Evolutionary conservation across 2,329 filamentous ascomycete genomes (phyloP).

Genomic region (Fusarium brevicatenulatum): DNA sequence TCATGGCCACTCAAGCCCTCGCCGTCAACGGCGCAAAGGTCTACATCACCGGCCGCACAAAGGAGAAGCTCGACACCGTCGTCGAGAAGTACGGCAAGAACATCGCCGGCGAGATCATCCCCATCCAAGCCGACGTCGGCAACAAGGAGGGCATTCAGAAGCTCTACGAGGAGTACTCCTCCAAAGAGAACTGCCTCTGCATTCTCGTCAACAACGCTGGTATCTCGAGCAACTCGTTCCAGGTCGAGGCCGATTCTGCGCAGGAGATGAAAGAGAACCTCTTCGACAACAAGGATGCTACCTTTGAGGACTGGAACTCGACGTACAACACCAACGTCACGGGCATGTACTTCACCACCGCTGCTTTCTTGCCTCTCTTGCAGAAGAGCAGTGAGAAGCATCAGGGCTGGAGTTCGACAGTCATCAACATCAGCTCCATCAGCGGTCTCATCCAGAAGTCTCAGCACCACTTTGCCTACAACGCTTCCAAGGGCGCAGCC

Average conservation of each 20-base stretch:
- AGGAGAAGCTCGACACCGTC: slow-evolving; percentile 69
- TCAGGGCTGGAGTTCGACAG: slow-evolving; percentile 63
- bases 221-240: slow-evolving; percentile 65
- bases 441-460: slow-evolving; percentile 71
- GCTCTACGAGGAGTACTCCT: slow-evolving; percentile 66
- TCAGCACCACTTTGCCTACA: slow-evolving; percentile 74
- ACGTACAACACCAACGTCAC: slow-evolving; percentile 82
- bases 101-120: slow-evolving; percentile 65
- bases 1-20: slow-evolving; percentile 75
- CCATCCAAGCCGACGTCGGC: slow-evolving; percentile 70
- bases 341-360: slow-evolving; percentile 71
- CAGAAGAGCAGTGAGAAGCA: slow-evolving; percentile 59
- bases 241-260: slow-evolving; percentile 62
- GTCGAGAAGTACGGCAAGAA: slow-evolving; percentile 67
- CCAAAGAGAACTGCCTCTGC: slow-evolving; percentile 65
- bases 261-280: slow-evolving; percentile 68
- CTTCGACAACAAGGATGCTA: slow-evolving; percentile 70
- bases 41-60: slow-evolving; percentile 74
- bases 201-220: slow-evolving; percentile 77
- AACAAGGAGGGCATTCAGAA: slow-evolving; percentile 67
- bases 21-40: slow-evolving; percentile 75
- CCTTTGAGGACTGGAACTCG: slow-evolving; percentile 75
- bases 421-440: slow-evolving; percentile 76
- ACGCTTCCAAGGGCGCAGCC: slow-evolving; percentile 71
- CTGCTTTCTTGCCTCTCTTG: slow-evolving; percentile 70